Evolutionary conservation across 1,284 basidiomycete genomes (phyloP), one percentile per base, ranked within the genome.

Genomic region (Polyporus tsugae): DNA sequence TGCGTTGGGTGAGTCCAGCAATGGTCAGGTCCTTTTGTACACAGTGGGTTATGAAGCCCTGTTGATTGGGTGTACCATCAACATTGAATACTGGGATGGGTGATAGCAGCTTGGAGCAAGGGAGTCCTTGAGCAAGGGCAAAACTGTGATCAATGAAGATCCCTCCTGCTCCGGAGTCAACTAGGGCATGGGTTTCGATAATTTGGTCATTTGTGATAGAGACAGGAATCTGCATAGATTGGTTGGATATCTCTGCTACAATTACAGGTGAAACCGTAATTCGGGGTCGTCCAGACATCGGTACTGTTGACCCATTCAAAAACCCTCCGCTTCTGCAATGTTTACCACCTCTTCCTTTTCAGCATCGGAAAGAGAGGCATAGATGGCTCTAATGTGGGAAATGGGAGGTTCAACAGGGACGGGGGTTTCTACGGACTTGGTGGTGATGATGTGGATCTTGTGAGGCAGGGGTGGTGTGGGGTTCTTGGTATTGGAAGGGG

Each of bases 311-410:
- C 53, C 25, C 7, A 19, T 55, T 55, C 53, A 55, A 55, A 55
- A 55, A 55, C 25, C 53, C 53, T 55, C 53, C 33, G 11, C 53
- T 15, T 55, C 39, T 10, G 39, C 39, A 4, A 39, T 39, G 39
- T 39, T 55, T 22, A 55, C 22, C 53, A 55, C 53, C 46, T 52
- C 46, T 15, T 55, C 53, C 33, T 33, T 55, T 2, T 55, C 53
- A 38, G 33, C 53, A 55, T 55, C 25, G 1, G 39, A 39, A 7
- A 39, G 39, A 39, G 39, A 2, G 13, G 39, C 39, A 4, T 39
- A 39, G 39, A 39, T 39, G 1, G 39, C 39, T 39, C 9, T 2
- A 4, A 39, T 39, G 39, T 4, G 39, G 39, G 39, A 2, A 13
- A 39, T 39, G 7, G 39, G 39, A 2, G 29, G 29, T 29, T 29